Conservation (phyloP, 2,329 filamentous ascomycete species). For the Neofusicoccum sp. region DNA sequence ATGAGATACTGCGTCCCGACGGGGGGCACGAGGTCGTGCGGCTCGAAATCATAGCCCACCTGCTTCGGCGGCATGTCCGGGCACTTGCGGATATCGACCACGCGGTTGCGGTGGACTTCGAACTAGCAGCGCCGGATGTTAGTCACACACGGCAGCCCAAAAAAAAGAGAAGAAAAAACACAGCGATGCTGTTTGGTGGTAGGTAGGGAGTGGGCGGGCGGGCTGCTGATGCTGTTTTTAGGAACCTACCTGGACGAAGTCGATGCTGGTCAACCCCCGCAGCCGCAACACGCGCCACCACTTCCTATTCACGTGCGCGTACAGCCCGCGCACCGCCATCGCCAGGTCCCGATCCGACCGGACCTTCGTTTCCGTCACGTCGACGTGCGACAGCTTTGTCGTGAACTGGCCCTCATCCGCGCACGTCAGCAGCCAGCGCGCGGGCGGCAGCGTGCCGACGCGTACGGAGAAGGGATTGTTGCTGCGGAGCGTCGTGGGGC, state of each 20-base stretch:
- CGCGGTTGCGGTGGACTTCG: slow-evolving; percentile 44
- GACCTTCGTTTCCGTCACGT: slow-evolving; percentile 36
- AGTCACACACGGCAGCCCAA: too few species aligned
- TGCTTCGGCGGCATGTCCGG: slow-evolving; percentile 39
- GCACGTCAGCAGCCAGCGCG: slow-evolving; percentile 42
- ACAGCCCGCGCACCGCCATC: slow-evolving; percentile 36
- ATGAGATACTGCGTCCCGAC: slow-evolving; percentile 42
- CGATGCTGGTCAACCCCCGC: slow-evolving; percentile 39
- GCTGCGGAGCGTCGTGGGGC: slow-evolving; percentile 28
- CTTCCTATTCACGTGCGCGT: slow-evolving; percentile 35
- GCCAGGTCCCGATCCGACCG: slow-evolving; percentile 41
- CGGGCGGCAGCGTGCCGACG: slow-evolving; percentile 28
- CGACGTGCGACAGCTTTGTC: slow-evolving; percentile 42
- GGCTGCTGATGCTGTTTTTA: neutral
- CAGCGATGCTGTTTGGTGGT: too few species aligned
- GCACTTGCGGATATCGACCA: slow-evolving; percentile 41
- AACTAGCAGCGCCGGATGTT: slow-evolving; percentile 25
- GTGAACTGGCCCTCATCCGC: slow-evolving; percentile 41
- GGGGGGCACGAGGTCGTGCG: slow-evolving; percentile 41
- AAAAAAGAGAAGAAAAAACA: too few species aligned
- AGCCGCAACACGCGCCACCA: slow-evolving; percentile 38
- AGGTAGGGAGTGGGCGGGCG: too few species aligned
- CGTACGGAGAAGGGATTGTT: slow-evolving; percentile 32
- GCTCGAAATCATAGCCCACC: slow-evolving; percentile 39
- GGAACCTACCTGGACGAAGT: slow-evolving; percentile 36